Evolutionary conservation across 176 grass and related monocot genomes (phyloP).

Genomic region (Ananas comosus): DNA sequence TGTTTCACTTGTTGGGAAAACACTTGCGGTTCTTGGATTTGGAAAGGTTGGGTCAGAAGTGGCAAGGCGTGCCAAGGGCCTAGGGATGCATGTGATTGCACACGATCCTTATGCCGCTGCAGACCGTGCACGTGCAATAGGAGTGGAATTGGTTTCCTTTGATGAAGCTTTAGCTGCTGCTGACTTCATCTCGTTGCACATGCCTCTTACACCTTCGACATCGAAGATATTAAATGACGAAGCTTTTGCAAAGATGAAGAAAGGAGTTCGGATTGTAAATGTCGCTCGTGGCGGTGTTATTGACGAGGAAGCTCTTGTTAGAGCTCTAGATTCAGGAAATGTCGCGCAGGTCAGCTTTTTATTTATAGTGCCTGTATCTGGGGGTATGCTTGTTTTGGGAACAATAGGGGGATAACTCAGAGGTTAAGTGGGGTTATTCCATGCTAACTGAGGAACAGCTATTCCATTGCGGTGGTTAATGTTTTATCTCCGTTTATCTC

Average conservation of each 20-base stretch:
- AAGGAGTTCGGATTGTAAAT: conserved; percentile 78
- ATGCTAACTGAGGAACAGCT: too few relatives aligned
- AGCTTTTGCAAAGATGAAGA: conserved; percentile 73
- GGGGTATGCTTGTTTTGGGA: neutral
- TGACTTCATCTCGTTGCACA: conserved; percentile 76
- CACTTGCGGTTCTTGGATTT: conserved; percentile 63
- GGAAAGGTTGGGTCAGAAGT: conserved; percentile 86
- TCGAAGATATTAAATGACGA: conserved; percentile 84
- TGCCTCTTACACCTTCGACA: conserved; percentile 76
- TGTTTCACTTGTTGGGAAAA: conserved; percentile 78
- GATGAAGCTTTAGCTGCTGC: conserved; percentile 59
- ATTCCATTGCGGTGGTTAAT: too few relatives aligned
- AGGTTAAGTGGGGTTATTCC: too few relatives aligned
- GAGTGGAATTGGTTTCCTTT: conserved; percentile 66
- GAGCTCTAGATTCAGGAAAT: conserved; percentile 70
- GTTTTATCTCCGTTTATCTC: too few relatives aligned
- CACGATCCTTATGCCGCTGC: conserved; percentile 84
- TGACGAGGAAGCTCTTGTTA: conserved; percentile 77
- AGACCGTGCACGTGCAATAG: conserved; percentile 64
- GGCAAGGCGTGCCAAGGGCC: conserved; percentile 67
- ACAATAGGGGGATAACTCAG: too few relatives aligned
- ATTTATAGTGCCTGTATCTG: too few relatives aligned
- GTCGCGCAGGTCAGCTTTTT: conserved; percentile 56
- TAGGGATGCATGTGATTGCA: conserved; percentile 77
- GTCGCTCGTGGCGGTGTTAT: conserved; percentile 88